phyloP scores from a whole-genome alignment of 768 basidiomycete genomes.

The Termitomyces sp. region DNA sequence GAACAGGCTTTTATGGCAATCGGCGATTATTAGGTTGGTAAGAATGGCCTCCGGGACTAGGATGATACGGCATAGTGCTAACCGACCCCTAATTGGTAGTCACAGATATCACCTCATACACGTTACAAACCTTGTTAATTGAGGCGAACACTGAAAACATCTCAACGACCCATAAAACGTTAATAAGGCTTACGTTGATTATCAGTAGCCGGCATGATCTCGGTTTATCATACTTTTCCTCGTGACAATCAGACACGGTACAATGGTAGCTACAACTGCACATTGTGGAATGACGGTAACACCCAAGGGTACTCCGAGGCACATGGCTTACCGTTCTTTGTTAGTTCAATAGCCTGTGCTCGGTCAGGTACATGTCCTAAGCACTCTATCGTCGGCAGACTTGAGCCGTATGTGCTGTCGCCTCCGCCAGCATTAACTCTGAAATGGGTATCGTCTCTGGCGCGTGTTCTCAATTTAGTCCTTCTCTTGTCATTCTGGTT shows the following conservation, averaged over 20 bases:
- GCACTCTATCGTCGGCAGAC: no score
- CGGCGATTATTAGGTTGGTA: background rate
- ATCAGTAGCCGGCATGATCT: background rate
- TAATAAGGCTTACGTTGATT: no score
- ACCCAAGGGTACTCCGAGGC: no score
- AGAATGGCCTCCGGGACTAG: background rate
- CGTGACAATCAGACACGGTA: no score
- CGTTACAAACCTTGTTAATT: background rate
- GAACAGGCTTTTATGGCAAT: constrained; percentile 2
- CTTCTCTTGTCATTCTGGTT: constrained; percentile 5
- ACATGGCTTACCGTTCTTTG: background rate
- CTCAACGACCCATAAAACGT: background rate
- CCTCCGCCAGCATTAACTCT: background rate
- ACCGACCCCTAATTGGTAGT: no score
- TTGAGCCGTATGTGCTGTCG: no score
- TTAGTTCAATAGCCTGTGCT: background rate
- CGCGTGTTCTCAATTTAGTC: background rate
- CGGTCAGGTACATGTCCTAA: background rate
- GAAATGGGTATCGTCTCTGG: constrained; percentile 6
- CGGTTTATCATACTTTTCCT: no score
- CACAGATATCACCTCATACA: background rate
- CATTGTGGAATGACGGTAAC: background rate
- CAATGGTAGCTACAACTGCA: no score
- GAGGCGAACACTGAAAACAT: background rate
- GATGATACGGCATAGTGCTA: no score